Evolutionary conservation across 805 yeast species (phyloP).

Genomic region (Pichia deserticola): DNA sequence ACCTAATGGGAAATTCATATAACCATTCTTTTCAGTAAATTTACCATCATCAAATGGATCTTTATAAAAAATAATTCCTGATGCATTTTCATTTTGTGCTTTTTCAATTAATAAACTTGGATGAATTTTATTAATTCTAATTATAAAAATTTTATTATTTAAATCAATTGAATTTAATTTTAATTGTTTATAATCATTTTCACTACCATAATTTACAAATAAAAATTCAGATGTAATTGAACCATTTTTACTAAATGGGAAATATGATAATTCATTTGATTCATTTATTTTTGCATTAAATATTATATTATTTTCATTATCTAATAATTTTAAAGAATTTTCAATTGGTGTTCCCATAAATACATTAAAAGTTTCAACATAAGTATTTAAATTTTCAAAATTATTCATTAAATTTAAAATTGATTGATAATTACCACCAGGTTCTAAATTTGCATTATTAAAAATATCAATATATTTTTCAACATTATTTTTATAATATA

Average conservation of each 20-base stretch:
- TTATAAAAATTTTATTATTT: slow-evolving; percentile 51
- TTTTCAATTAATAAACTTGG: slow-evolving; percentile 52
- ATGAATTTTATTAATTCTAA: slow-evolving; percentile 42
- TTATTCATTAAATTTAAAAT: slow-evolving; percentile 13
- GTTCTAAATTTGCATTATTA: slow-evolving; percentile 16
- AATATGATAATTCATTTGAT: slow-evolving; percentile 37
- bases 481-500: slow-evolving; percentile 19
- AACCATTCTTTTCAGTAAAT: slow-evolving; percentile 50
- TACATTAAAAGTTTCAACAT: slow-evolving; percentile 48
- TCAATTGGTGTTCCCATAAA: slow-evolving; percentile 47
- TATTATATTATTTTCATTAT: slow-evolving; percentile 28
- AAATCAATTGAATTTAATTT: slow-evolving; percentile 34
- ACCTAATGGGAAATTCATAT: slow-evolving; percentile 51
- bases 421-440: slow-evolving; percentile 20
- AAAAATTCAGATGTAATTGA: slow-evolving; percentile 48
- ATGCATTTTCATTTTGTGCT: slow-evolving; percentile 57
- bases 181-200: slow-evolving; percentile 44
- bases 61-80: slow-evolving; percentile 49
- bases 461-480: slow-evolving; percentile 14
- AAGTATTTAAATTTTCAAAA: slow-evolving; percentile 31
- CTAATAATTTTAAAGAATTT: slow-evolving; percentile 33
- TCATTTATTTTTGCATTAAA: slow-evolving; percentile 47
- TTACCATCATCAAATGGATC: slow-evolving; percentile 57
- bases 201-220: slow-evolving; percentile 54
- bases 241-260: slow-evolving; percentile 61